A percentile compares a stretch with the other conserved stretches of the same genome.
phyloP scores from a whole-genome alignment of 805 yeast species.

The Candida oleophila region DNA sequence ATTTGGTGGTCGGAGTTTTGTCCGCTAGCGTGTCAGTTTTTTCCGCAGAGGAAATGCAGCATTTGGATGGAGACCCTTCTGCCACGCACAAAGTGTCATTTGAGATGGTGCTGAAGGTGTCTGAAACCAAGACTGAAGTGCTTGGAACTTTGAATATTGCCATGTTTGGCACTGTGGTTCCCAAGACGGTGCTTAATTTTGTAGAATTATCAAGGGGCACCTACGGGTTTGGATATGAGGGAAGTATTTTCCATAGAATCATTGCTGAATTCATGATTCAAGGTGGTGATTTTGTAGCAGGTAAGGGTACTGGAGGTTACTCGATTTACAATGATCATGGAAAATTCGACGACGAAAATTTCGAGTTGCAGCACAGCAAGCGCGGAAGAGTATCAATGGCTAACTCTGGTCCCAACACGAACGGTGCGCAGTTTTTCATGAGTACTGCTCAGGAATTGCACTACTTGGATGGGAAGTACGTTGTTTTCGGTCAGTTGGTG shows the following conservation, averaged over 20 bases:
- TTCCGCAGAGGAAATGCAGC: slow-evolving; percentile 14
- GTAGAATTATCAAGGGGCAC: slow-evolving; percentile 26
- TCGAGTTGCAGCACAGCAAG: slow-evolving; percentile 55
- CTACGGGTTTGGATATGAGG: slow-evolving; percentile 61
- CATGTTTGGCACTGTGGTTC: slow-evolving; percentile 64
- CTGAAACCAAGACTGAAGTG: slow-evolving; percentile 11
- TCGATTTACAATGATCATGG: slow-evolving; percentile 62
- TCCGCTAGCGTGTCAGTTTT: slow-evolving; percentile 3
- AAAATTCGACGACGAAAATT: slow-evolving; percentile 59
- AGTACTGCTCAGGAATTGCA: slow-evolving; percentile 25
- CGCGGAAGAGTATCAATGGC: slow-evolving; percentile 90
- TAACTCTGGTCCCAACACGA: slow-evolving; percentile 50
- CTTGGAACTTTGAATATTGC: slow-evolving; percentile 55
- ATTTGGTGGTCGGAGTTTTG: neutral
- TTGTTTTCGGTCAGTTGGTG: slow-evolving; percentile 48
- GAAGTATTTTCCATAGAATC: slow-evolving; percentile 51
- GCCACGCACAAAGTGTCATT: slow-evolving; percentile 47
- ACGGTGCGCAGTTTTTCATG: slow-evolving; percentile 49
- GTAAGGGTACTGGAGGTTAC: slow-evolving; percentile 86
- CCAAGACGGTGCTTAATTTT: slow-evolving; percentile 42
- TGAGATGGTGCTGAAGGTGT: slow-evolving; percentile 31
- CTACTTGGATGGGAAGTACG: slow-evolving; percentile 47
- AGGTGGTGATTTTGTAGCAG: slow-evolving; percentile 32
- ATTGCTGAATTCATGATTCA: slow-evolving; percentile 38
- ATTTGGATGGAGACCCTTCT: slow-evolving; percentile 42